Evolutionary conservation across 306 rosid species (phyloP).

Genomic region (Cucurbita moschata): DNA sequence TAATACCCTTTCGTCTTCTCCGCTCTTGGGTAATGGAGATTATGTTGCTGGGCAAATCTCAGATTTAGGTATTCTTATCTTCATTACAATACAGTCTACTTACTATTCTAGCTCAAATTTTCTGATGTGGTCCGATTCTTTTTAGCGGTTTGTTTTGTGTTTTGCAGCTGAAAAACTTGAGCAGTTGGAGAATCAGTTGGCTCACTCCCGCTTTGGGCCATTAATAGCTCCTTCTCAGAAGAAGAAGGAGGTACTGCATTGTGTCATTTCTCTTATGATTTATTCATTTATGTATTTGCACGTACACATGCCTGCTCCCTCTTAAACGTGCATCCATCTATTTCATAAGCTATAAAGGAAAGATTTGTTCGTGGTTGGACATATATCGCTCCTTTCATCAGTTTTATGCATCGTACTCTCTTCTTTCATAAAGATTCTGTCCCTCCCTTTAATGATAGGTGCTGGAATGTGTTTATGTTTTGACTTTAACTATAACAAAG

Average conservation of each 20-base stretch:
- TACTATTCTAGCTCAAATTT: not conserved
- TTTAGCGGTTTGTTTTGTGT: slow-evolving; percentile 3
- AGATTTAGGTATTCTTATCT: slow-evolving; percentile 50
- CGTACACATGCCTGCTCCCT: not conserved
- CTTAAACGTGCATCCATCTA: not conserved
- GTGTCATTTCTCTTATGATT: not conserved
- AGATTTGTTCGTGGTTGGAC: not conserved
- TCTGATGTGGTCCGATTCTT: slow-evolving; percentile 3
- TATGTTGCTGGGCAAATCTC: slow-evolving; percentile 94
- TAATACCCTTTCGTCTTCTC: slow-evolving; percentile 84
- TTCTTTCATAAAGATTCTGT: not conserved
- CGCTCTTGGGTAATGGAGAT: slow-evolving; percentile 86
- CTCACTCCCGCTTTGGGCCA: slow-evolving; percentile 85
- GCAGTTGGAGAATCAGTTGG: slow-evolving; percentile 81
- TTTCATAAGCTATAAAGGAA: not conserved
- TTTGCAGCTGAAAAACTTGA: slow-evolving; percentile 90
- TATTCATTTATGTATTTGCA: not conserved
- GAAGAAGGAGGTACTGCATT: slow-evolving; percentile 62
- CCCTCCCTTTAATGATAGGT: not conserved
- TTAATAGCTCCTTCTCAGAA: slow-evolving; percentile 55
- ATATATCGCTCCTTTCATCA: not conserved
- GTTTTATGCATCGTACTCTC: not conserved
- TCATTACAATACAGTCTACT: not conserved
- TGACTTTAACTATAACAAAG: not conserved
- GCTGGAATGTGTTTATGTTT: not conserved